These are phyloP conservation scores for Pichia eremophila DNA, from an alignment of 805 yeast species.

Conservation along the genomic window DNA sequence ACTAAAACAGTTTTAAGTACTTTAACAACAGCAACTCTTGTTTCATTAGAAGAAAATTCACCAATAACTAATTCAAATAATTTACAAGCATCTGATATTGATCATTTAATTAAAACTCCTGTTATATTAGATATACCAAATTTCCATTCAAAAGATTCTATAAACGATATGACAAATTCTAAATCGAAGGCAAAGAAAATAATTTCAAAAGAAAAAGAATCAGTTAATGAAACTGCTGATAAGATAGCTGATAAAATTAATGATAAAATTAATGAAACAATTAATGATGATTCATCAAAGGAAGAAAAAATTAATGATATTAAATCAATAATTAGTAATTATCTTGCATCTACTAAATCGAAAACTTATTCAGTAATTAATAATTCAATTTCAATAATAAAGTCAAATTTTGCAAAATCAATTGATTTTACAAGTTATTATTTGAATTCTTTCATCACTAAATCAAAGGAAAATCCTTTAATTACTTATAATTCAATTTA, in stretches of 20 bases:
- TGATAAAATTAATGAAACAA: no score
- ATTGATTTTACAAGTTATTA: background rate
- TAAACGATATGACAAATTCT: background rate
- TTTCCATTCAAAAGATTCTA: background rate
- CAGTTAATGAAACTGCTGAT: no score
- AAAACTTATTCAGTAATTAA: background rate
- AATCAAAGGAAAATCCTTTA: slow-evolving; percentile 4
- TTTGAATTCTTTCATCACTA: background rate
- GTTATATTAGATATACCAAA: slow-evolving; percentile 2
- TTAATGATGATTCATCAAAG: background rate
- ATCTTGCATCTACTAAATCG: background rate
- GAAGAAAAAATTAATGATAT: background rate
- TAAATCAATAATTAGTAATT: background rate
- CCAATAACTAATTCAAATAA: background rate
- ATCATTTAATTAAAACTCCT: background rate
- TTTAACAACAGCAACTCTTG: background rate
- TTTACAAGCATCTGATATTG: background rate
- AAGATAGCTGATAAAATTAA: no score
- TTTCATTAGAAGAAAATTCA: background rate
- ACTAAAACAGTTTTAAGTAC: slow-evolving; percentile 3
- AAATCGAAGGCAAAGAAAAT: no score
- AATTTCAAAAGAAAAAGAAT: no score
- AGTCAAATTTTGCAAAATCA: background rate
- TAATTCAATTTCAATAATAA: background rate
- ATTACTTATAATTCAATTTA: slow-evolving; percentile 7